Evolutionary conservation across 306 rosid species (phyloP).

Genomic region (Hippophae tibetana): DNA sequence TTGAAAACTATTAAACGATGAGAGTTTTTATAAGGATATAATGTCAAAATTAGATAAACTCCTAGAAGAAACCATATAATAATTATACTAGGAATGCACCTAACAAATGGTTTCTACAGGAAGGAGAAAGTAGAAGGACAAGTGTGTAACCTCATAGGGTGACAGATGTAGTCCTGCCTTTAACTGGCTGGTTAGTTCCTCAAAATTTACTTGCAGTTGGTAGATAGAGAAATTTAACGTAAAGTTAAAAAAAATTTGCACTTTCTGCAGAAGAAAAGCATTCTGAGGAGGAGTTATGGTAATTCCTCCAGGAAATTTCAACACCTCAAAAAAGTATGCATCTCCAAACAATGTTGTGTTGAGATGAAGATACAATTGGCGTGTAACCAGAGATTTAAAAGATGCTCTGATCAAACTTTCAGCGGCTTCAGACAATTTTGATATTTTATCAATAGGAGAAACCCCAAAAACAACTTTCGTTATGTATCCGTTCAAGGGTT

Average conservation of each 20-base stretch:
- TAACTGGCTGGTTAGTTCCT: constrained; percentile 57
- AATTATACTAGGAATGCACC: not conserved
- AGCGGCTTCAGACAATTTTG: constrained; percentile 37
- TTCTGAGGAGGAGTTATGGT: constrained; percentile 57
- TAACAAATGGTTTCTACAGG: not conserved
- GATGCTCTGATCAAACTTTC: constrained; percentile 46
- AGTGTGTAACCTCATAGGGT: constrained; percentile 55
- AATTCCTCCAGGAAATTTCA: constrained; percentile 76
- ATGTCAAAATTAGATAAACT: not conserved
- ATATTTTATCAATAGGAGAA: constrained; percentile 36
- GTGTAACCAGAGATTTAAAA: constrained; percentile 34
- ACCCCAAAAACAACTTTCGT: constrained; percentile 64
- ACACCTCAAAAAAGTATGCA: constrained; percentile 55
- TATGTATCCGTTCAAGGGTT: constrained; percentile 30
- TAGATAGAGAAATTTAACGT: constrained; percentile 65
- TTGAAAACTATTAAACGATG: constrained; percentile 12
- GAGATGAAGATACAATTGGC: constrained; percentile 37
- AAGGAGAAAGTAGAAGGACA: constrained; percentile 3
- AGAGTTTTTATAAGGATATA: constrained; percentile 4
- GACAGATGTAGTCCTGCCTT: constrained; percentile 59
- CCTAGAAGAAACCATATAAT: not conserved
- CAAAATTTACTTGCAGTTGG: constrained; percentile 50
- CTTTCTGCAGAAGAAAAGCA: constrained; percentile 69
- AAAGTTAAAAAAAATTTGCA: constrained; percentile 56
- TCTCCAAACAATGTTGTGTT: constrained; percentile 56